Conservation (phyloP, 768 basidiomycete genomes). For the Auricularia cornea region DNA sequence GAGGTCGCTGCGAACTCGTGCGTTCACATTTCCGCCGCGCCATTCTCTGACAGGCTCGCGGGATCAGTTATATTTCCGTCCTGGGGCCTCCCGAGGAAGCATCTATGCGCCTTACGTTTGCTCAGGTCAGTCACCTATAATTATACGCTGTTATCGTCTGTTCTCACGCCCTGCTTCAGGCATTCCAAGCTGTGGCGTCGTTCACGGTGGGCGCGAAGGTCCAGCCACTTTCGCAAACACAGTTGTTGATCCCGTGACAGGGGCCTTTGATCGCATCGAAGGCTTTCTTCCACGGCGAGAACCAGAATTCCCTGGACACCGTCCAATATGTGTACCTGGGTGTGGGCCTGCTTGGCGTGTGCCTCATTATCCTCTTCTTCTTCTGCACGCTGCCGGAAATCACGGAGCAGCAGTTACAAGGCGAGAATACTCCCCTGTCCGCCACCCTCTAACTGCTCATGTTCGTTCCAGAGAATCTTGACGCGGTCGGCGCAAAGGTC, state of each 20-base stretch:
- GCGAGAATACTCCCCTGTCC: conserved; percentile 7
- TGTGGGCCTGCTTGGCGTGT: conserved; percentile 21
- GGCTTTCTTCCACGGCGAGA: conserved; percentile 26
- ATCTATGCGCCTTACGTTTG: conserved; percentile 29
- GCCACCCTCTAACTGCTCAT: background rate
- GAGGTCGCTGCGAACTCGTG: conserved; percentile 23
- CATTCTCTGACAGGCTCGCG: background rate
- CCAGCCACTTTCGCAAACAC: background rate
- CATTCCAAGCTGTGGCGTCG: conserved; percentile 29
- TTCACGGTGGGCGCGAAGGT: conserved; percentile 13
- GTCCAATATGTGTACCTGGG: conserved; percentile 24
- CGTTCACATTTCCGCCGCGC: background rate
- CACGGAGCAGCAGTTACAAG: conserved; percentile 16
- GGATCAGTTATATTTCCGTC: conserved; percentile 18
- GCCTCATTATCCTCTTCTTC: conserved; percentile 22
- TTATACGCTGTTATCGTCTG: background rate
- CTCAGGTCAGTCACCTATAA: conserved; percentile 18
- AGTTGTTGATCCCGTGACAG: background rate
- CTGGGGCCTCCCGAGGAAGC: conserved; percentile 23
- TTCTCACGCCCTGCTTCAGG: background rate
- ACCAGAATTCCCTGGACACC: conserved; percentile 21
- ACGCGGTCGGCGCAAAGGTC: background rate
- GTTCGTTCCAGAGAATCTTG: background rate
- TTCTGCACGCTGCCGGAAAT: conserved; percentile 26
- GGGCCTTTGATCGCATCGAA: conserved; percentile 29